Evolutionary conservation across 768 basidiomycete genomes (phyloP).

Genomic region (Gymnopilus junonius): DNA sequence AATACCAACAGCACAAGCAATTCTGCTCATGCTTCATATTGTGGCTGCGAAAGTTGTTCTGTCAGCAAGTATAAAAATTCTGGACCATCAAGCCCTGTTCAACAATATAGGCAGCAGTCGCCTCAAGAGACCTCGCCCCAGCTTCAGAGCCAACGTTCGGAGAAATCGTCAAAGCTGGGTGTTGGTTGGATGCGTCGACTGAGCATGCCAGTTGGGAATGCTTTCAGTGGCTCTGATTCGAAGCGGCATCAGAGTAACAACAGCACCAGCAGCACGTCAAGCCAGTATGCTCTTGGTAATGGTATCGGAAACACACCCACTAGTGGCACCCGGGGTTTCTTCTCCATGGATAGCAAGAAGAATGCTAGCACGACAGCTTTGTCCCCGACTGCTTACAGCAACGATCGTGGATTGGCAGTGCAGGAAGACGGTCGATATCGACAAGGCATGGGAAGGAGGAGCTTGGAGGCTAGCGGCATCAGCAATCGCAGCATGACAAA

Average conservation of each 20-base stretch:
- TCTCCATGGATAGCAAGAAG: constrained; percentile 54
- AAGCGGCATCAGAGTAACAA: constrained; percentile 44
- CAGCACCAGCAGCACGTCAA: constrained; percentile 19
- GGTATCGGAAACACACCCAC: constrained; percentile 29
- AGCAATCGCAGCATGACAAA: constrained; percentile 59
- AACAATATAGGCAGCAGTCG: constrained; percentile 38
- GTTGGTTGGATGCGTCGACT: constrained; percentile 74
- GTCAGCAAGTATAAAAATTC: constrained; percentile 53
- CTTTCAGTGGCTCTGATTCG: constrained; percentile 58
- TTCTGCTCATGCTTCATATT: constrained; percentile 59
- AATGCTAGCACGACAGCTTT: constrained; percentile 46
- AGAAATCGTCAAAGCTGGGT: constrained; percentile 11
- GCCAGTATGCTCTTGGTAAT: constrained; percentile 30
- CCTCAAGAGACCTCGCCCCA: constrained; percentile 18
- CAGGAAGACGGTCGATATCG: constrained; percentile 55
- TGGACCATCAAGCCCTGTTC: constrained; percentile 31
- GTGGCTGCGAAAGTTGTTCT: constrained; percentile 70
- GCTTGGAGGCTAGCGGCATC: constrained; percentile 44
- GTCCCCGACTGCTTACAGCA: constrained; percentile 29
- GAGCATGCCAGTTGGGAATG: constrained; percentile 72
- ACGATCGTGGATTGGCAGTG: constrained; percentile 19
- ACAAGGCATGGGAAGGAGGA: constrained; percentile 44
- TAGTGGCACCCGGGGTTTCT: constrained; percentile 31
- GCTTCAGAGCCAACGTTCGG: too few relatives aligned
- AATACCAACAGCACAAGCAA: constrained; percentile 21